Base-by-base conservation (phyloP, 352 stramenopile species). In the Phytophthora rubi region DNA sequence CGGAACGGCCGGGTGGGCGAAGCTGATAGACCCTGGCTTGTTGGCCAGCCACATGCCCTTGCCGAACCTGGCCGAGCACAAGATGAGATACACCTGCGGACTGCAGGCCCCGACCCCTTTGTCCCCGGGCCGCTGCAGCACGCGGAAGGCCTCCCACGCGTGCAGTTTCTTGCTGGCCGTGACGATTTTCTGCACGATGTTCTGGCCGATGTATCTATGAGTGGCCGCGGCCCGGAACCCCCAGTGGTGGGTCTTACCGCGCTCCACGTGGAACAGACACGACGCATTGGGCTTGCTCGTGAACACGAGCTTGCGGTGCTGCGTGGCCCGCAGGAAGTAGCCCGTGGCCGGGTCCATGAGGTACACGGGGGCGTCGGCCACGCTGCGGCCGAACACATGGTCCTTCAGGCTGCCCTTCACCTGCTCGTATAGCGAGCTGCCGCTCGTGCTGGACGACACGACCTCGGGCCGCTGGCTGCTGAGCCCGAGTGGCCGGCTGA, bases 41-140 rank as follows among this genome's bases (percentile, higher is more conserved):
- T 88, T 83, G 13, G 81, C 83, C 30, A 92, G 73, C 81, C 83
- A 95, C 86, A 93, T 93, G 66, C 86, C 86, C 59, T 94, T 93
- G 15, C 88, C 88, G 26, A 95, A 95, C 7, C 88, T 80, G 3
- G 86, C 80, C 8, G 84, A 92, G 70, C 86, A 91, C 35, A 95
- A 53, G 44, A 95, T 88, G 35, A 95, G 52, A 59, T 93, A 91
- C 16, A 95, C 75, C 18, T 60, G 62, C 6, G 66, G 75, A 49
- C 72, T 77, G 16, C 62, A 73, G 0, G 2, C 42, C 32, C 67
- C 53, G 3, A 26, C 21, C 0, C 63, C 62, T 23, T 71, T 65
- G 12, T 73, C 76, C 3, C 53, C 73, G 0, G 78, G 81, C 4
- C 77, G 60, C 57, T 91, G 75, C 8, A 95, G 65, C 21, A 95